Conservation (phyloP, 192 early-diverging fungal genomes). For the Mortierella claussenii region DNA sequence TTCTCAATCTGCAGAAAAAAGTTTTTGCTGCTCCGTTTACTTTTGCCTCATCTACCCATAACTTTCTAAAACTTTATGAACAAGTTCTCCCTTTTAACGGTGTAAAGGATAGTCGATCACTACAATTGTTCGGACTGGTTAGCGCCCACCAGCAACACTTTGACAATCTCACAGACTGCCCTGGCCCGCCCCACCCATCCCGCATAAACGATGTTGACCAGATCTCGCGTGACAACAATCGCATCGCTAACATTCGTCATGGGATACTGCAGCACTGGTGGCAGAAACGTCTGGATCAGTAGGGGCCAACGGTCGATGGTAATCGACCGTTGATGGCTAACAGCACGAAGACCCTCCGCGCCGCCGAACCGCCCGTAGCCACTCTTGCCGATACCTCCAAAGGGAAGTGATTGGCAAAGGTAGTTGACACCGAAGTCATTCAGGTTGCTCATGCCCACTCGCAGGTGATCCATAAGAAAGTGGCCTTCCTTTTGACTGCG, state of each 20-base stretch:
- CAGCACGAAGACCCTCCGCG: slow-evolving; percentile 75
- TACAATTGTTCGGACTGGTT: slow-evolving; percentile 28
- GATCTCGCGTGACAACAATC: slow-evolving; percentile 48
- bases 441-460: slow-evolving; percentile 84
- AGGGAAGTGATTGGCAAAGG: slow-evolving; percentile 83
- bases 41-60: too few relatives aligned
- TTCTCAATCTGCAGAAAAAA: too few relatives aligned
- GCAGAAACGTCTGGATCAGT: slow-evolving; percentile 76
- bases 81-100: too few relatives aligned
- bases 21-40: too few relatives aligned
- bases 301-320: slow-evolving; percentile 77
- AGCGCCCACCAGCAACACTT: slow-evolving; percentile 22
- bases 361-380: slow-evolving; percentile 84
- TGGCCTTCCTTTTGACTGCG: slow-evolving; percentile 69
- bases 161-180: slow-evolving; percentile 44
- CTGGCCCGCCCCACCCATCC: slow-evolving; percentile 27
- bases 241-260: slow-evolving; percentile 56
- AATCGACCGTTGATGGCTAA: slow-evolving; percentile 75
- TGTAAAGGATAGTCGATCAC: too few relatives aligned
- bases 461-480: slow-evolving; percentile 68
- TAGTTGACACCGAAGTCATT: slow-evolving; percentile 92
- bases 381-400: slow-evolving; percentile 83
- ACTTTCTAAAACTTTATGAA: too few relatives aligned
- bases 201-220: slow-evolving; percentile 48
- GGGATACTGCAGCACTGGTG: slow-evolving; percentile 82